Evolutionary conservation across 306 rosid species (phyloP).

Genomic region (Cucurbita moschata): DNA sequence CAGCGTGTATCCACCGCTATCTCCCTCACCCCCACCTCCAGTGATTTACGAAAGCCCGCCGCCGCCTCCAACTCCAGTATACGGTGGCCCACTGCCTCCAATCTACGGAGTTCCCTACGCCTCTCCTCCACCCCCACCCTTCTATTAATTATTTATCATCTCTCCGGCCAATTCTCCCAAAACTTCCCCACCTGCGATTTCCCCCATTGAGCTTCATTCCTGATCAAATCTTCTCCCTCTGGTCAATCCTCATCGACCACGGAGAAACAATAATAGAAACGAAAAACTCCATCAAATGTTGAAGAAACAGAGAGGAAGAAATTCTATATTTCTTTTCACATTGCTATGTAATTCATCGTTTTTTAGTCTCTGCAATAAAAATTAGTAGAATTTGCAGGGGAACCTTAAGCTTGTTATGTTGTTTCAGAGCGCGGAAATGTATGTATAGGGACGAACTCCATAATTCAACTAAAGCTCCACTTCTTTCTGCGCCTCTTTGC

Average conservation of each 20-base stretch:
- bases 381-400: not conserved
- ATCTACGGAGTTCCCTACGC: constrained; percentile 3
- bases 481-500: not conserved
- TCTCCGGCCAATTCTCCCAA: not conserved
- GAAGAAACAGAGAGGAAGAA: not conserved
- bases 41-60: constrained; percentile 4
- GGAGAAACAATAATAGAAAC: not conserved
- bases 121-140: constrained; percentile 10
- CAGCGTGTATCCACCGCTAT: not conserved
- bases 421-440: not conserved
- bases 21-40: constrained; percentile 8
- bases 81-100: constrained; percentile 9
- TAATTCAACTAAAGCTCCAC: constrained; percentile 1
- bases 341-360: not conserved
- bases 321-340: not conserved
- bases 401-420: not conserved
- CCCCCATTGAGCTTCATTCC: no score
- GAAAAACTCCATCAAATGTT: not conserved
- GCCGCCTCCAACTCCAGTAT: constrained; percentile 19
- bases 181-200: not conserved
- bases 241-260: not conserved
- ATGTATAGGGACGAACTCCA: not conserved
- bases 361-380: constrained; percentile 1
- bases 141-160: not conserved
- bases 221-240: not conserved